Evolutionary conservation across 176 grass and related monocot species (phyloP).

Genomic region (Eleusine indica): DNA sequence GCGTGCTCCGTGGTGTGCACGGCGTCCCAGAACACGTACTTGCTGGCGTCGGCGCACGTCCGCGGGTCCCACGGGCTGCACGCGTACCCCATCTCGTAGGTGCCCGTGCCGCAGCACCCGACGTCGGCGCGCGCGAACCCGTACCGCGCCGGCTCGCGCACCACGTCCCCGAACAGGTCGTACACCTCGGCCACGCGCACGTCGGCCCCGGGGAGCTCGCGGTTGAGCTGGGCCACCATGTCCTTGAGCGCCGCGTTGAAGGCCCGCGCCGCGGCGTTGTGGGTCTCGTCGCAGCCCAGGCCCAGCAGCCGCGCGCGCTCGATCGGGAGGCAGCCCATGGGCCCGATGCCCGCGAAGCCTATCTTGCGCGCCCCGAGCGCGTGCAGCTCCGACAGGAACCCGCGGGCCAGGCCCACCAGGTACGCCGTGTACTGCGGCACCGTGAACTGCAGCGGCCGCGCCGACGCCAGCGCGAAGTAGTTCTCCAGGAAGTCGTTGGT

Average conservation of each 20-base stretch:
- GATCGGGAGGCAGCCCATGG: constrained; percentile 59
- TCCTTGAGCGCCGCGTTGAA: constrained; percentile 53
- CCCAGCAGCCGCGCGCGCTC: constrained; percentile 49
- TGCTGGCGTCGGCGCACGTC: constrained; percentile 52
- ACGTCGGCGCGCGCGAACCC: constrained; percentile 13
- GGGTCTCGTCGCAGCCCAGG: constrained; percentile 47
- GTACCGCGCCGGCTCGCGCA: constrained; percentile 38
- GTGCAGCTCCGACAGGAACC: constrained; percentile 57
- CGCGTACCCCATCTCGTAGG: constrained; percentile 27
- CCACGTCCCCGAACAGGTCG: constrained; percentile 36
- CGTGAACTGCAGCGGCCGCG: constrained; percentile 54
- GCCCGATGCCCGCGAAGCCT: constrained; percentile 55
- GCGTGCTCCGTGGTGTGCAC: constrained; percentile 60
- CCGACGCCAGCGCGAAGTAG: constrained; percentile 52
- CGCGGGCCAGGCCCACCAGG: constrained; percentile 44
- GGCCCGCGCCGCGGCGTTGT: constrained; percentile 50
- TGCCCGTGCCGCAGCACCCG: background rate
- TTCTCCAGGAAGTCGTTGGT: constrained; percentile 97
- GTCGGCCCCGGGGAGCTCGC: constrained; percentile 42
- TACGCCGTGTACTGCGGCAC: constrained; percentile 47
- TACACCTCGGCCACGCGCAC: constrained; percentile 56
- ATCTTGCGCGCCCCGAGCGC: constrained; percentile 65
- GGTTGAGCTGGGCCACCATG: constrained; percentile 36
- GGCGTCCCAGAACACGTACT: constrained; percentile 68
- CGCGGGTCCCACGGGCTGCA: constrained; percentile 47